phyloP scores from a whole-genome alignment of 306 rosid species.

The Quercus dentata region DNA sequence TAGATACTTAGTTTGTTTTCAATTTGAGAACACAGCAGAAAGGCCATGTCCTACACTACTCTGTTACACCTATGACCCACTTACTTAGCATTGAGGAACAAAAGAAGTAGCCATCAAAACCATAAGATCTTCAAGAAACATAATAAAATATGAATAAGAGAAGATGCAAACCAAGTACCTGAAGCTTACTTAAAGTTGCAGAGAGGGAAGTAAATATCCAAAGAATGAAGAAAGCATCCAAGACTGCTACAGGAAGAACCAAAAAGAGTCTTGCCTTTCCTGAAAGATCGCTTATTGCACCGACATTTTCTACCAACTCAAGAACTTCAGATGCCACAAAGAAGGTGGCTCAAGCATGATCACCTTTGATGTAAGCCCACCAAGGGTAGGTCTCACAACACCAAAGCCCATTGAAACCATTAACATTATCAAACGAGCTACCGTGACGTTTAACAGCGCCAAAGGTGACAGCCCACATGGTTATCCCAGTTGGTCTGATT shows the following conservation, averaged over 20 bases:
- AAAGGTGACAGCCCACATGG: slow-evolving; percentile 88
- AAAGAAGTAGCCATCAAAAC: background rate
- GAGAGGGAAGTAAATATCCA: slow-evolving; percentile 96
- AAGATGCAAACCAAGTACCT: slow-evolving; percentile 52
- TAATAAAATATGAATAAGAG: background rate
- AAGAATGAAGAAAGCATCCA: slow-evolving; percentile 96
- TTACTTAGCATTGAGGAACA: background rate
- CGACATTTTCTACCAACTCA: slow-evolving; percentile 92
- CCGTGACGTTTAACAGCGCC: slow-evolving; percentile 82
- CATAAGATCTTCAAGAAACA: slow-evolving; percentile 12
- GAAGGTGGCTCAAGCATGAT: slow-evolving; percentile 84
- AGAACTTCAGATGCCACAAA: slow-evolving; percentile 91
- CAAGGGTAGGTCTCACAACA: slow-evolving; percentile 96
- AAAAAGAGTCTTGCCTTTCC: slow-evolving; percentile 92
- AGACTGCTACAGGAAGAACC: slow-evolving; percentile 86
- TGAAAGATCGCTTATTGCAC: slow-evolving; percentile 91
- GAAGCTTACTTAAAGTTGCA: slow-evolving; percentile 94
- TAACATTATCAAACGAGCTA: slow-evolving; percentile 77
- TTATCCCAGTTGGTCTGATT: slow-evolving; percentile 84
- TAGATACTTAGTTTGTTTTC: background rate
- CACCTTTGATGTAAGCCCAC: slow-evolving; percentile 94
- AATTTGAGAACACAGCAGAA: background rate
- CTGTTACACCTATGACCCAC: background rate
- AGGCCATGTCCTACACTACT: background rate
- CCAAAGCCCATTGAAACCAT: slow-evolving; percentile 95